A percentile compares a stretch with the other conserved stretches of the same genome.
These are phyloP conservation scores for Euptelea pleiosperma DNA, from an alignment of 164 flowering plant species.

Conservation along the genomic window DNA sequence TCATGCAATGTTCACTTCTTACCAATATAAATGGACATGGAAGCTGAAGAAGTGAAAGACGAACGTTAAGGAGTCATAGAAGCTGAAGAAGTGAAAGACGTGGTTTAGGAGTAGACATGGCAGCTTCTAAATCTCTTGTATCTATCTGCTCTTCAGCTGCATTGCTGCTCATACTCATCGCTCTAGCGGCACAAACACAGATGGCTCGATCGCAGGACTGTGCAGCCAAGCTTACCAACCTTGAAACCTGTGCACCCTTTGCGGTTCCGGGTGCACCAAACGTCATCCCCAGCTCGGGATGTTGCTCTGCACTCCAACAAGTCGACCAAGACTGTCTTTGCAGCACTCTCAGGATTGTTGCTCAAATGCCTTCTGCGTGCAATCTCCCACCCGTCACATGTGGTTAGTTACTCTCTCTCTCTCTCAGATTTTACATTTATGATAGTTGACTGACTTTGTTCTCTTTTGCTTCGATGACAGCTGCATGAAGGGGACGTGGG, in stretches of 20 bases:
- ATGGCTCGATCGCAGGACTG: conserved; percentile 28
- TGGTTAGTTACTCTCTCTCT: conserved; percentile 17
- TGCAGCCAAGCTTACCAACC: conserved; percentile 28
- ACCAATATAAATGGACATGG: too few relatives aligned
- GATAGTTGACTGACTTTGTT: not conserved
- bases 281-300: conserved; percentile 34
- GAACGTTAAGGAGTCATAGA: too few relatives aligned
- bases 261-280: conserved; percentile 42
- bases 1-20: too few relatives aligned
- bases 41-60: too few relatives aligned
- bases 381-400: conserved; percentile 46
- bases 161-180: conserved; percentile 7
- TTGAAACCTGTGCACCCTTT: conserved; percentile 46
- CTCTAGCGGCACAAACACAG: conserved; percentile 7
- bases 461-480: conserved; percentile 9
- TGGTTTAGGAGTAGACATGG: too few relatives aligned
- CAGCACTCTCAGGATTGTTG: conserved; percentile 52
- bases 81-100: too few relatives aligned
- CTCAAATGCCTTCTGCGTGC: conserved; percentile 54
- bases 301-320: conserved; percentile 48
- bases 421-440: too few relatives aligned
- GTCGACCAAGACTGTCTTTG: conserved; percentile 51
- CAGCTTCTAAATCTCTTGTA: not conserved
- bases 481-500: not conserved
- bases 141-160: conserved; percentile 5